Conservation (phyloP, 352 stramenopile genomes). For the Aphanomyces invadans region DNA sequence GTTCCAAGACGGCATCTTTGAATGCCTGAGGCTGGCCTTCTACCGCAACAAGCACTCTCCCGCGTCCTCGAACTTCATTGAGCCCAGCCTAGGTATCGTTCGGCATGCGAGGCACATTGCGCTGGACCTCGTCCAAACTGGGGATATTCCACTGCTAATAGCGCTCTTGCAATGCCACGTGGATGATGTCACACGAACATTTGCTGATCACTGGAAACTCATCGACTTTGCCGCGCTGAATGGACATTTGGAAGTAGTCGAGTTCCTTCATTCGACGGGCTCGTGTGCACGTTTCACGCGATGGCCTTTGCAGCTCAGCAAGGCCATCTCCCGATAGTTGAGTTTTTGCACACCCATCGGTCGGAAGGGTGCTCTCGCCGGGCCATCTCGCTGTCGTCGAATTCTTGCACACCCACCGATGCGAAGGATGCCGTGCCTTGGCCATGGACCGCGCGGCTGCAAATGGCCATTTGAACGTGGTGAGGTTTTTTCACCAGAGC, state of each 20-base stretch:
- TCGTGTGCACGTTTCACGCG: background rate
- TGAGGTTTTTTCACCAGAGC: slow-evolving; percentile 18
- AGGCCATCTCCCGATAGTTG: slow-evolving; percentile 18
- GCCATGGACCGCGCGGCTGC: slow-evolving; percentile 22
- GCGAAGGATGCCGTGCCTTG: slow-evolving; percentile 3
- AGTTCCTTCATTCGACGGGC: slow-evolving; percentile 25
- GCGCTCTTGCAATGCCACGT: background rate
- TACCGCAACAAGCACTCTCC: background rate
- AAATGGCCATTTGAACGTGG: slow-evolving; percentile 22
- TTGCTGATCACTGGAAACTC: background rate
- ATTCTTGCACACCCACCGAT: background rate
- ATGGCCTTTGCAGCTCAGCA: background rate
- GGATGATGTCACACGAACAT: background rate
- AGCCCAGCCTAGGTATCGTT: background rate
- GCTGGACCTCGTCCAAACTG: slow-evolving; percentile 5
- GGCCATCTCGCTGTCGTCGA: background rate
- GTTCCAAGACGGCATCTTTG: slow-evolving; percentile 6
- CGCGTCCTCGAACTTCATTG: background rate
- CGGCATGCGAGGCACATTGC: background rate
- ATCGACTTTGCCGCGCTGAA: slow-evolving; percentile 28
- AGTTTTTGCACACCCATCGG: slow-evolving; percentile 33
- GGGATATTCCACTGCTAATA: background rate
- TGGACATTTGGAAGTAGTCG: slow-evolving; percentile 24
- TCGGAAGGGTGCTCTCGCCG: slow-evolving; percentile 26
- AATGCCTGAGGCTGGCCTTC: background rate